Evolutionary conservation across 1,284 basidiomycete genomes (phyloP).

Genomic region (Leucoagaricus sp.): DNA sequence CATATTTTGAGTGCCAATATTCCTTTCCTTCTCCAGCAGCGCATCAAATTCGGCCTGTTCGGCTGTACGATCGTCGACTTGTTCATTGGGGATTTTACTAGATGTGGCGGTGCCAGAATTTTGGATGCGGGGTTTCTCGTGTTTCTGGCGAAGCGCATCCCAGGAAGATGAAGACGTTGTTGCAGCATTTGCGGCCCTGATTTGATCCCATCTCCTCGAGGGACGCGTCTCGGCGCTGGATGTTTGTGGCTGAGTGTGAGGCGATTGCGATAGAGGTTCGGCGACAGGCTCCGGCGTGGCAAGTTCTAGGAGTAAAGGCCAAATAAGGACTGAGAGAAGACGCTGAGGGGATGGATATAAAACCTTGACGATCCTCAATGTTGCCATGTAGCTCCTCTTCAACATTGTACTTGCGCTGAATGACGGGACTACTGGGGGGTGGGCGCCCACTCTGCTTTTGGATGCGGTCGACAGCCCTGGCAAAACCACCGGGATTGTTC

Average conservation of each 20-base stretch:
- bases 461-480: constrained; percentile 48
- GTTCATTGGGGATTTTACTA: constrained; percentile 17
- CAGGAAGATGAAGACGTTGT: constrained; percentile 55
- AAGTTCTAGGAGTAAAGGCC: not conserved
- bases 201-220: constrained; percentile 59
- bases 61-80: constrained; percentile 26
- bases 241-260: constrained; percentile 13
- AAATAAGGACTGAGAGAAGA: not conserved
- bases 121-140: constrained; percentile 8
- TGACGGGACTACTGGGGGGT: constrained; percentile 25
- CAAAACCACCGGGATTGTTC: constrained; percentile 46
- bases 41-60: constrained; percentile 63
- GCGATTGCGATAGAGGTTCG: constrained; percentile 2
- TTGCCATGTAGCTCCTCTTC: constrained; percentile 15
- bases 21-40: constrained; percentile 57
- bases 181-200: constrained; percentile 55
- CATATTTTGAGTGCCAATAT: constrained; percentile 20
- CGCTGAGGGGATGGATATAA: not conserved
- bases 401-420: constrained; percentile 15
- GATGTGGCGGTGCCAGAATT: not conserved
- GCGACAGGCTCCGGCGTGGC: not conserved
- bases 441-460: constrained; percentile 29
- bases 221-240: not conserved
- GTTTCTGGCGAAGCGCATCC: constrained; percentile 53
- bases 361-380: constrained; percentile 3